These are phyloP conservation scores for Fomitopsis pulvina DNA, from an alignment of 768 basidiomycete genomes.

Conservation along the genomic window DNA sequence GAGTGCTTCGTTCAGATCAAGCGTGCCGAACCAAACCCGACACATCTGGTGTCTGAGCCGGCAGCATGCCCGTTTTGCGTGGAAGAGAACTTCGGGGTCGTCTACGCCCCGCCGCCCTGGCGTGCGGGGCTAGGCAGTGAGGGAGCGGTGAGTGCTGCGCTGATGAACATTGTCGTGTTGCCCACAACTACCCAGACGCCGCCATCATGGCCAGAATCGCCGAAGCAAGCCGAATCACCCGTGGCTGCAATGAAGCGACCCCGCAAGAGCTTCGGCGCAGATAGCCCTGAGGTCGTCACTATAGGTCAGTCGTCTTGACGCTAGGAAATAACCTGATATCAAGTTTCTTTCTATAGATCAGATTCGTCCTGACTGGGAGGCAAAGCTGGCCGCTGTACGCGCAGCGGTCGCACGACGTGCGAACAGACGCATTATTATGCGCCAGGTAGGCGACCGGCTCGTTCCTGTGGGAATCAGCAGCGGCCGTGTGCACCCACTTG, in stretches of 20 bases:
- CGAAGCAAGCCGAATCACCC: slow-evolving; percentile 28
- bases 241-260: slow-evolving; percentile 45
- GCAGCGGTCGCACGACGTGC: slow-evolving; percentile 96
- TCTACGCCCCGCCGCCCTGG: slow-evolving; percentile 81
- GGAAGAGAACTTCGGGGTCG: slow-evolving; percentile 93
- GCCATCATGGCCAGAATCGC: slow-evolving; percentile 48
- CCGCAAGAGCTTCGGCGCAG: slow-evolving; percentile 83
- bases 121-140: slow-evolving; percentile 74
- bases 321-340: not conserved
- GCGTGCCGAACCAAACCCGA: slow-evolving; percentile 88
- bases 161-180: not conserved
- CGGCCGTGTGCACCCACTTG: slow-evolving; percentile 68
- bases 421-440: slow-evolving; percentile 95
- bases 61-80: slow-evolving; percentile 98
- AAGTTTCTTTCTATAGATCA: slow-evolving; percentile 60
- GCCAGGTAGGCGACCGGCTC: slow-evolving; percentile 94
- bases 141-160: slow-evolving; percentile 44
- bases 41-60: slow-evolving; percentile 93
- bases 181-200: slow-evolving; percentile 24
- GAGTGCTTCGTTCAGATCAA: slow-evolving; percentile 99
- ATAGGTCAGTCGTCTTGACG: slow-evolving; percentile 46
- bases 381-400: slow-evolving; percentile 87
- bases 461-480: slow-evolving; percentile 96
- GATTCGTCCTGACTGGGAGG: slow-evolving; percentile 98
- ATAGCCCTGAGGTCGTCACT: slow-evolving; percentile 86